Evolutionary conservation across 2,329 filamentous ascomycete genomes (phyloP), one percentile per base, ranked within the genome.

Genomic region (Raffaelea ambrosiae): DNA sequence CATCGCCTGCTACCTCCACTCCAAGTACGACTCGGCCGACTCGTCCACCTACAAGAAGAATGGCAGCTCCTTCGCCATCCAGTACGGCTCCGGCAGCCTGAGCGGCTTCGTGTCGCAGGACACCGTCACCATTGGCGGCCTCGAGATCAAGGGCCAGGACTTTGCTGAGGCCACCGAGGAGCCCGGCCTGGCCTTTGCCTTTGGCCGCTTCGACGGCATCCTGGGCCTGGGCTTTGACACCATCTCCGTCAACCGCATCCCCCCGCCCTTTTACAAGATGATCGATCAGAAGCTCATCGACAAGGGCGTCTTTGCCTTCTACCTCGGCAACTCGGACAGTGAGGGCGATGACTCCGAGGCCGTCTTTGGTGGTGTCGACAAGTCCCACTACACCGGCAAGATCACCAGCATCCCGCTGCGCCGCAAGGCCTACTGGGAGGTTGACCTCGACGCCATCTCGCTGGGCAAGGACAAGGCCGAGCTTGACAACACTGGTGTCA

Each of bases 351-450:
- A 86, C 65, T 96, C 90, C 39, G 90, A 90, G 71, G 90, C 83
- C 51, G 82, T 84, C 57, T 98, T 98, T 57, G 91, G 91, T 66
- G 91, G 91, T 56, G 70, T 95, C 53, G 84, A 97, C 68, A 73
- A 88, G 71, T 72, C 74, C 63, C 88, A 93, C 75, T 82, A 76
- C 66, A 83, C 77, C 36, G 93, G 93, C 62, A 84, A 97, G 68
- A 79, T 98, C 61, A 87, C 83, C 65, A 94, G 89, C 68, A 88
- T 98, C 58, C 93, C 93, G 48, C 81, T 98, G 58, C 88, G 93
- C 68, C 88, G 93, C 66, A 97, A 97, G 84, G 93, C 93, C 44
- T 98, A 98, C 80, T 98, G 93, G 93, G 93, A 98, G 78, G 91
- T 98, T 48, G 90, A 97, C 61, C 83, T 98, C 53, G 84, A 97